Evolutionary conservation across 345 rosid genomes (phyloP), one percentile per base, ranked within the genome.

Genomic region (Lepidium didymum): DNA sequence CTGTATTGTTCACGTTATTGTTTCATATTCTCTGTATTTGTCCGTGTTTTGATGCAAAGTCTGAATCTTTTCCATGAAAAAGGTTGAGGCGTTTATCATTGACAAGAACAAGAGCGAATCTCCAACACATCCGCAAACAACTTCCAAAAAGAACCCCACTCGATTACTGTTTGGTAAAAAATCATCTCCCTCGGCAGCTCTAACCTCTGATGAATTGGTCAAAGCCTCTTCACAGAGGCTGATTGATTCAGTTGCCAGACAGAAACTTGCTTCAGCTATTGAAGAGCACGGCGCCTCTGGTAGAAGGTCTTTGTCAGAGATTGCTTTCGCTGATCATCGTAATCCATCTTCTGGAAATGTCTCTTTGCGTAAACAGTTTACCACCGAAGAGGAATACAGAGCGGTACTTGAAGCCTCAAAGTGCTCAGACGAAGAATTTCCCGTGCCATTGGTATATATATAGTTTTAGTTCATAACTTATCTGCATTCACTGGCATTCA

Each of bases 221-320:
- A 81, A 60, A 18, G 88, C 82, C 51, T 79, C 89, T 73, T 87
- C 90, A 41, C 85, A 81, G 81, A 87, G 79, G 36, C 71, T 81
- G 33, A 84, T 79, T 60, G 88, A 87, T 67, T 83, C 89, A 9
- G 75, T 77, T 61, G 81, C 76, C 14, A 80, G 86, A 66, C 92
- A 93, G 70, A 86, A 77, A 79, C 84, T 90, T 66, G 96, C 88
- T 31, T 85, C 97, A 33, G 82, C 78, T 44, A 84, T 86, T 80
- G 98, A 90, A 66, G 87, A 86, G 13, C 94, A 90, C 65, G 96
- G 91, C 38, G 95, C 68, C 29, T 91, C 99, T 45, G 89, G 96
- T 58, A 79, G 99, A 75, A 91, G 86, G 78, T 94, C 99, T 37
- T 65, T 89, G 81, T 94, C 97, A 14, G 96, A 94, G 46, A 79